Base-by-base conservation (phyloP, 2,329 filamentous ascomycete genomes). In the Fonsecaea nubica region DNA sequence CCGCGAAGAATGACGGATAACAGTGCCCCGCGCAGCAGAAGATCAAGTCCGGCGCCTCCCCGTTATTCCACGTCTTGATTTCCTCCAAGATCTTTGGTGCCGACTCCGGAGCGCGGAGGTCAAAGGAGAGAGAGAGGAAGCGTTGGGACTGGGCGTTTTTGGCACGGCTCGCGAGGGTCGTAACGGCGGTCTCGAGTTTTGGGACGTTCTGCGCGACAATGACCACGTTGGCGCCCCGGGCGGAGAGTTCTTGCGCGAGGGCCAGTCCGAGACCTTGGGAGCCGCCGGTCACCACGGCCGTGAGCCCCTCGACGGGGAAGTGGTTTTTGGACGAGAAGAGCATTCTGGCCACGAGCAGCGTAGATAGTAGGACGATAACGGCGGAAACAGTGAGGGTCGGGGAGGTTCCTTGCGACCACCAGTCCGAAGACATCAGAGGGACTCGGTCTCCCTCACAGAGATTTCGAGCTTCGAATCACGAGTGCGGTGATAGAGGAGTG, bases 261-360 rank as follows among this genome's bases (percentile, higher is more conserved):
- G 88, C 87, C 72, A 89, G 88, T 66, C 95, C 95, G 90, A 97
- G 92, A 65, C 95, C 95, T 76, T 97, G 92, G 0, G 95, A 97
- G 36, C 90, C 93, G 55, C 95, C 95, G 0, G 95, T 99, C 60
- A 99, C 83, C 63, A 98, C 83, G 60, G 96, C 85, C 1, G 93
- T 97, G 93, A 97, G 72, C 9, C 92, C 92, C 73, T 93, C 88
- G 10, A 97, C 91, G 58, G 89, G 87, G 82, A 98, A 92, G 69
- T 92, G 86, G 76, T 96, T 92, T 72, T 86, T 89, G 55, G 71
- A 64, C 10, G 72, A 71, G 54, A 79, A 76, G 64, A 80, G 72
- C 80, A 82, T 71, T 55, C n/a, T 66, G 60, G 58, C 48, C 4
- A 66, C 25, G 30, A 65, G n/a, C 65, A 54, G 48, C 15, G 59